Conservation (phyloP, 1,284 basidiomycete genomes). For the Cutaneotrichosporon mucoides region DNA sequence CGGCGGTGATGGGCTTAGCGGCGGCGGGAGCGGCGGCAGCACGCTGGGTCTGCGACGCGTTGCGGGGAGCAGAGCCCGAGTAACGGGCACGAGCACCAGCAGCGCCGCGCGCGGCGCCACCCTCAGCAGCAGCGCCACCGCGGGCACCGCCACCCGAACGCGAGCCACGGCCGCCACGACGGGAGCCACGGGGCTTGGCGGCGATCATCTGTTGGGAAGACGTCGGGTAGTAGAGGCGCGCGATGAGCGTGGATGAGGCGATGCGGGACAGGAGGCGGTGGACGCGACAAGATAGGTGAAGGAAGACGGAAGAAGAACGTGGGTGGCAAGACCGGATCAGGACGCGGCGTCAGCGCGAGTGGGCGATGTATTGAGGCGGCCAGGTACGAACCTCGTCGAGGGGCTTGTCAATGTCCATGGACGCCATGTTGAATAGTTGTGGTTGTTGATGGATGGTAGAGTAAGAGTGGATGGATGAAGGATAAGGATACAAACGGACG, state of each 20-base stretch:
- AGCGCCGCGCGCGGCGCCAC: conserved; percentile 21
- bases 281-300: no score
- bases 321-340: conserved; percentile 4
- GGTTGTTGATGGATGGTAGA: no score
- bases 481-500: neutral
- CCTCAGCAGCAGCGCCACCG: conserved; percentile 28
- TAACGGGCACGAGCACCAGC: conserved; percentile 56
- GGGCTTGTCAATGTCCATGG: conserved; percentile 65
- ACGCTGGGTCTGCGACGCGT: conserved; percentile 7
- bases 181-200: conserved; percentile 51
- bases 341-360: conserved; percentile 11
- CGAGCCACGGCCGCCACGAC: no score
- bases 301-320: neutral
- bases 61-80: conserved; percentile 28
- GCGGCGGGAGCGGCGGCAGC: conserved; percentile 34
- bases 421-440: conserved; percentile 40
- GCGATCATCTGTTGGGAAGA: conserved; percentile 64
- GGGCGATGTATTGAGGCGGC: neutral
- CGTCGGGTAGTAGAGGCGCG: no score
- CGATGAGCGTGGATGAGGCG: no score
- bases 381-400: conserved; percentile 73
- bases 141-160: no score
- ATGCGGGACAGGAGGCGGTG: no score
- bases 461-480: neutral
- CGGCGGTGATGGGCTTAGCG: conserved; percentile 49